Percentiles rank a stretch among this genome's conserved stretches.
phyloP scores from a whole-genome alignment of 2,329 filamentous ascomycete genomes.

The Microcyclosporella mali region DNA sequence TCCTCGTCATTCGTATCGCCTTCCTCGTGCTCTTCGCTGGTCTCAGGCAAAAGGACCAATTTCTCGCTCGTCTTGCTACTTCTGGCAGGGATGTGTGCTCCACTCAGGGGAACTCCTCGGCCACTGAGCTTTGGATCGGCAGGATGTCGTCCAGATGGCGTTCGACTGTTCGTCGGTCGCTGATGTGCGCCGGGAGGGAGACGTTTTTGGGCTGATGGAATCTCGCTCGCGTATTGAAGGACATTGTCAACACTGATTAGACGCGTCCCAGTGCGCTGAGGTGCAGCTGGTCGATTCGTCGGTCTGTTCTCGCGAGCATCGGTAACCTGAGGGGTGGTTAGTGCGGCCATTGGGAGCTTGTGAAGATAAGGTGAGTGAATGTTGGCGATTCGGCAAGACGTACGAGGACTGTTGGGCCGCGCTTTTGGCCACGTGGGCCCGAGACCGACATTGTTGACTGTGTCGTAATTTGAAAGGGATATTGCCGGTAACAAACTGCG shows the following conservation, averaged over 20 bases:
- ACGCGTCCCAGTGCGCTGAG: slow-evolving; percentile 49
- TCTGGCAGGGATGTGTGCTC: slow-evolving; percentile 64
- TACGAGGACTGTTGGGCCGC: slow-evolving; percentile 18
- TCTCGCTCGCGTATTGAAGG: slow-evolving; percentile 86
- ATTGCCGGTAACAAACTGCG: too few species aligned
- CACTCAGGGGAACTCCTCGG: slow-evolving; percentile 37
- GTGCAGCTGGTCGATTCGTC: slow-evolving; percentile 13
- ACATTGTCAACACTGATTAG: slow-evolving; percentile 87
- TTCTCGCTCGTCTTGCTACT: slow-evolving; percentile 96
- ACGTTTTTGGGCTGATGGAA: slow-evolving; percentile 87
- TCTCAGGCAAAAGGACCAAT: slow-evolving; percentile 87
- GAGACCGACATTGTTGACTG: slow-evolving; percentile 14
- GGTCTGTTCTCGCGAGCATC: slow-evolving; percentile 17
- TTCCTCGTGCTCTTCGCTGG: slow-evolving; percentile 48
- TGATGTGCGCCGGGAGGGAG: slow-evolving; percentile 51
- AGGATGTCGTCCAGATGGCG: slow-evolving; percentile 47
- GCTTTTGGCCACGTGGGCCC: slow-evolving; percentile 16
- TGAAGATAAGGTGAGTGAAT: not conserved
- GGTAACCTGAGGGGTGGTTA: slow-evolving; percentile 20
- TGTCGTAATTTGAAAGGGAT: too few species aligned
- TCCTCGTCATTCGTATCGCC: slow-evolving; percentile 51
- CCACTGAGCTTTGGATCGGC: slow-evolving; percentile 52
- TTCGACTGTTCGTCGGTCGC: slow-evolving; percentile 42
- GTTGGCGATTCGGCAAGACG: not conserved
- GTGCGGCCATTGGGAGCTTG: slow-evolving; percentile 9